These are phyloP conservation scores for Begonia peltatifolia DNA, from an alignment of 306 rosid species.

Conservation along the genomic window DNA sequence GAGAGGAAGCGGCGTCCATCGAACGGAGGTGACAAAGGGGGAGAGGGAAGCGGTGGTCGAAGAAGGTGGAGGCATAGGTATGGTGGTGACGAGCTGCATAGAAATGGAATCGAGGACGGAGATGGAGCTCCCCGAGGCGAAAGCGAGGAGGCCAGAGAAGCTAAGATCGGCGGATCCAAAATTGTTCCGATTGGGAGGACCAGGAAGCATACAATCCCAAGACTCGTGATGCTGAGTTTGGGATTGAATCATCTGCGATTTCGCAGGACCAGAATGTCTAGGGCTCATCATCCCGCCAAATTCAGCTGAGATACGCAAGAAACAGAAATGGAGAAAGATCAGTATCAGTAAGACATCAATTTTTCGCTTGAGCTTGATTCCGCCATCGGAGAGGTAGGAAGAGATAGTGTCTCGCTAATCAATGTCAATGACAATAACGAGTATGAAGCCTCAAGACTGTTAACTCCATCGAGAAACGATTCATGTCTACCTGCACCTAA, in stretches of 20 bases:
- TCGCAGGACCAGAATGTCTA: background rate
- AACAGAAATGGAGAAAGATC: too few species aligned
- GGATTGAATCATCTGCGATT: constrained; percentile 2
- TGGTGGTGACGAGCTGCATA: constrained; percentile 57
- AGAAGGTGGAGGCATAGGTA: constrained; percentile 67
- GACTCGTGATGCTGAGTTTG: constrained; percentile 24
- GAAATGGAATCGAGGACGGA: constrained; percentile 72
- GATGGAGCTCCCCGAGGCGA: constrained; percentile 76
- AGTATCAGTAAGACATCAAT: too few species aligned
- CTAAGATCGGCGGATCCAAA: constrained; percentile 82
- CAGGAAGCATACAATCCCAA: constrained; percentile 85
- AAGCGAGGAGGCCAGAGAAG: constrained; percentile 71
- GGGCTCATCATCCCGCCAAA: constrained; percentile 11
- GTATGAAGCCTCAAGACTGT: too few species aligned
- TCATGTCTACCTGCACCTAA: too few species aligned
- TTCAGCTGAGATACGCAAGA: background rate
- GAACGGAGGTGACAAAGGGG: constrained; percentile 76
- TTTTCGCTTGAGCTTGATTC: too few species aligned
- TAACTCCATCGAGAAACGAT: too few species aligned
- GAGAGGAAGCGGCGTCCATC: constrained; percentile 76
- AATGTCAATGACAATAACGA: too few species aligned
- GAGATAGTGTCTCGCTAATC: too few species aligned
- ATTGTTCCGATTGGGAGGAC: constrained; percentile 82
- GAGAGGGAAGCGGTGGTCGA: constrained; percentile 28
- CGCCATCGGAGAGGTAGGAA: too few species aligned